Base-by-base conservation (phyloP, 441 rosid species). In the Pelargonium fulgidum region DNA sequence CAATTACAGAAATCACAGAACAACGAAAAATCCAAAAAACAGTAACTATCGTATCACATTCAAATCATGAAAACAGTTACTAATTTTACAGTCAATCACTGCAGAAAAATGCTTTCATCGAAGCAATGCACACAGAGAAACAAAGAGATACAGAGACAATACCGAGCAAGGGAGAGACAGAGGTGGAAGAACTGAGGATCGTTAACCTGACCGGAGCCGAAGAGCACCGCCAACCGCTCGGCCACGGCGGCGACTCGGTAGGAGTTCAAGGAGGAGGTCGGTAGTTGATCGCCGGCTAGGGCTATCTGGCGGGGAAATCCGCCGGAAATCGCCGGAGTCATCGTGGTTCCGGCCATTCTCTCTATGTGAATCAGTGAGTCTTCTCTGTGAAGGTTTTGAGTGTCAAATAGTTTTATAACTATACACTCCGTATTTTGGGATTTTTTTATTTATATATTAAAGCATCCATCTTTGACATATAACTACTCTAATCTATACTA, bases 151-250 rank as follows among this genome's bases (percentile, higher is more conserved):
- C 14, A 36, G 1, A 12, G n/a, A 48, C 4, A 11, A n/a, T 72
- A 85, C 99, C 92, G 82, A 42, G 99, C 87, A 62, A 93, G 95
- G 63, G 87, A 78, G 77, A 91, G 86, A 74, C 93, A 89, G 70
- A 89, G 87, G 73, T 70, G 69, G 80, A 75, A 82, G 79, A 87
- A 84, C 71, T 87, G 87, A 67, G 73, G 29, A 3, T 76, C 72
- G 62, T 69, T 70, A 2, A 10, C 11, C 7, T 62, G 6, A 42
- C 80, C 84, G 19, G 79, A 42, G 71, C 71, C 78, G 54, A 10
- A 48, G 16, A 48, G 54, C 54, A n/a, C 12, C 14, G 54, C 12
- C 54, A 48, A 12, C 4, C 54, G 16, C 54, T 48, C 54, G 54
- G 54, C 54, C n/a, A 48, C 54, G 54, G 14, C 14, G 54, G 54